Conservation (phyloP, 1,139 yeast species). For the Nakaseomyces delphensis region DNA sequence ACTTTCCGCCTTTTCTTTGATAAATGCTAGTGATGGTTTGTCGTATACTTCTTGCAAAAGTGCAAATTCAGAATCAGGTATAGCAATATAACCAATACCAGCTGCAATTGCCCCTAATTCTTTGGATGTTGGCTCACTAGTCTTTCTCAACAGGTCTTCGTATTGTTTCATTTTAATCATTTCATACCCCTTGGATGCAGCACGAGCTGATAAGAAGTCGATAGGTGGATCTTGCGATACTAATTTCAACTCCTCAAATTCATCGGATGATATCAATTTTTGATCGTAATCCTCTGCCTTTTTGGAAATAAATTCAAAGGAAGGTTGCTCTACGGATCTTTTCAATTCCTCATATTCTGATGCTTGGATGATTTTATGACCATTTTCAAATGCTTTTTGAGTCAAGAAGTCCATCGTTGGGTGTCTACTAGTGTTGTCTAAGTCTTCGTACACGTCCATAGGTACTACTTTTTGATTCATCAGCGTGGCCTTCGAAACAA, state of each 20-base stretch:
- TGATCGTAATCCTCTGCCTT: conserved; percentile 26
- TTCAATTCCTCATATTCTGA: conserved; percentile 9
- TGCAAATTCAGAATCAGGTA: conserved; percentile 29
- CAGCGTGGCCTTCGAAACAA: conserved; percentile 20
- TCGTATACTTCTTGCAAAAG: conserved; percentile 24
- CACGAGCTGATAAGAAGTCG: conserved; percentile 8
- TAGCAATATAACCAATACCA: conserved; percentile 21
- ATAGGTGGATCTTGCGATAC: conserved; percentile 6
- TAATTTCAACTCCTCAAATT: conserved; percentile 25
- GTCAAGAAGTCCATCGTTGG: conserved; percentile 10
- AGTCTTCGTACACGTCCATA: conserved; percentile 3
- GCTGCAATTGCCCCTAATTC: conserved; percentile 19
- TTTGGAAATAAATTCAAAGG: conserved; percentile 18
- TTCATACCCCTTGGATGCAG: conserved; percentile 3
- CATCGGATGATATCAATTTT: conserved; percentile 15
- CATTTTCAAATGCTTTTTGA: conserved; percentile 1
- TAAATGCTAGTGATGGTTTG: conserved; percentile 23
- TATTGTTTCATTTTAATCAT: conserved; percentile 7
- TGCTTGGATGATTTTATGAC: not conserved
- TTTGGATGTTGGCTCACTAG: conserved; percentile 14
- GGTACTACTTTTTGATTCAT: conserved; percentile 7
- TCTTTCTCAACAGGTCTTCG: conserved; percentile 10
- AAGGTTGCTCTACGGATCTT: conserved; percentile 12
- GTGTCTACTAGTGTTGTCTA: conserved; percentile 5
- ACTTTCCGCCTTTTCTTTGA: conserved; percentile 25